Conservation (phyloP, 2,329 filamentous ascomycete species). For the Alternaria arborescens region DNA sequence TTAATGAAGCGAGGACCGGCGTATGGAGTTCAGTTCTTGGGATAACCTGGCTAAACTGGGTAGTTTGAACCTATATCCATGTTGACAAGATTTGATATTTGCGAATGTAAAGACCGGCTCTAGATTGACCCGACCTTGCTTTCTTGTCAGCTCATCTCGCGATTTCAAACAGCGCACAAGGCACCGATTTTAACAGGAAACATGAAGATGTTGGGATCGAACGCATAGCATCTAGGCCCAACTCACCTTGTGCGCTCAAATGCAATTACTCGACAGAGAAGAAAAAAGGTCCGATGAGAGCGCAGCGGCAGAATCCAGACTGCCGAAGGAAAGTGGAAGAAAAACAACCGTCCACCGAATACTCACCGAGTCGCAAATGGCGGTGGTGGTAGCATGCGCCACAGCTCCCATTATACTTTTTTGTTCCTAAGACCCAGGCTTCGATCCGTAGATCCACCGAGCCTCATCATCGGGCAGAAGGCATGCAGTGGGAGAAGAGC, state of each 20-base stretch:
- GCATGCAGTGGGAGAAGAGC: not conserved
- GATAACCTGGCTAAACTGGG: not conserved
- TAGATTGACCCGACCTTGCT: not conserved
- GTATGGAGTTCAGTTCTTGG: not conserved
- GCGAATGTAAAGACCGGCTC: not conserved
- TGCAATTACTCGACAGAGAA: not conserved
- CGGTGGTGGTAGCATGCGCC: not conserved
- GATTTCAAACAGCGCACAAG: constrained; percentile 5
- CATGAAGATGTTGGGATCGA: constrained; percentile 4
- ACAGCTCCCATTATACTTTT: constrained; percentile 1
- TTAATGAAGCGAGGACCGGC: not conserved
- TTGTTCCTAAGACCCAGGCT: not conserved
- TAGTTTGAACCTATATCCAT: not conserved
- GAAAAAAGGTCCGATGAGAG: constrained; percentile 2
- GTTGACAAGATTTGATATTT: not conserved
- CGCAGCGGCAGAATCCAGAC: not conserved
- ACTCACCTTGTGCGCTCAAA: not conserved
- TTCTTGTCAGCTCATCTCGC: not conserved
- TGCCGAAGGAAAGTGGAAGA: constrained; percentile 1
- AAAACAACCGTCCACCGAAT: not conserved
- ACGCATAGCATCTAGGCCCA: not conserved
- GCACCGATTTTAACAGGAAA: not conserved
- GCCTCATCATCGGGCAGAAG: constrained; percentile 4
- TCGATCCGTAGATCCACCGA: constrained; percentile 1
- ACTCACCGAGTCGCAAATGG: not conserved